These are phyloP conservation scores for Entelexis sorbosivorans DNA, from an alignment of 1,139 yeast genomes.

Conservation along the genomic window DNA sequence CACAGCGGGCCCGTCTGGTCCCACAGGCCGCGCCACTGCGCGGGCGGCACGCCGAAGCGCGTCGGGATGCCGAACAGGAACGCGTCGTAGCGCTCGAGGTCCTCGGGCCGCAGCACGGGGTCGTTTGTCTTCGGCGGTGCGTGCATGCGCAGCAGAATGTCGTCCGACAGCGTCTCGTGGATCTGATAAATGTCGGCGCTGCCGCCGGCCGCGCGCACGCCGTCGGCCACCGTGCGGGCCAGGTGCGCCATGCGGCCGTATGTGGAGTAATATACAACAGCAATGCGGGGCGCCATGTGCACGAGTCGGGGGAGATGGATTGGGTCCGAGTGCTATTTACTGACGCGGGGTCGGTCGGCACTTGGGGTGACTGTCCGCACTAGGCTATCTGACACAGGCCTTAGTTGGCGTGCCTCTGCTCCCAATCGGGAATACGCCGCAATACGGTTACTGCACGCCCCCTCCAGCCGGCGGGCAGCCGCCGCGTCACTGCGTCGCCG, in stretches of 20 bases:
- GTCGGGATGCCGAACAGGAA: conserved; percentile 76
- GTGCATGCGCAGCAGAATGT: conserved; percentile 48
- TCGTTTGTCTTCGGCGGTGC: conserved; percentile 47
- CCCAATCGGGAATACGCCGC: not conserved
- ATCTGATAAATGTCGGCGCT: conserved; percentile 62
- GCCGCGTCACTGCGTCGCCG: too few species aligned
- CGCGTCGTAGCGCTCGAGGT: conserved; percentile 53
- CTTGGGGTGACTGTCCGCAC: too few species aligned
- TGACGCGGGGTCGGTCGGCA: too few species aligned
- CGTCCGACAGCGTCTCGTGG: conserved; percentile 62
- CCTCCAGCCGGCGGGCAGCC: too few species aligned
- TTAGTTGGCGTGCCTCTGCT: too few species aligned
- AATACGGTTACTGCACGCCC: conserved; percentile 1
- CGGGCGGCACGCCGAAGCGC: conserved; percentile 70
- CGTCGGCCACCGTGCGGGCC: conserved; percentile 60
- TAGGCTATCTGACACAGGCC: too few species aligned
- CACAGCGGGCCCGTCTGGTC: conserved; percentile 74
- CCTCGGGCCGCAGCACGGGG: conserved; percentile 45
- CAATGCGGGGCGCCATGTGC: conserved; percentile 42
- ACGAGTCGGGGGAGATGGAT: too few species aligned
- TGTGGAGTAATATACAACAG: conserved; percentile 67
- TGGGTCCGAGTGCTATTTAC: too few species aligned
- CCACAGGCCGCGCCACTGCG: conserved; percentile 74
- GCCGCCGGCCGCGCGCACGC: conserved; percentile 66
- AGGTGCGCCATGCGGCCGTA: conserved; percentile 66